Evolutionary conservation across 495 filamentous ascomycete genomes (phyloP), one percentile per base, ranked within the genome.

Genomic region (Paragyromitra xinjiangensis): DNA sequence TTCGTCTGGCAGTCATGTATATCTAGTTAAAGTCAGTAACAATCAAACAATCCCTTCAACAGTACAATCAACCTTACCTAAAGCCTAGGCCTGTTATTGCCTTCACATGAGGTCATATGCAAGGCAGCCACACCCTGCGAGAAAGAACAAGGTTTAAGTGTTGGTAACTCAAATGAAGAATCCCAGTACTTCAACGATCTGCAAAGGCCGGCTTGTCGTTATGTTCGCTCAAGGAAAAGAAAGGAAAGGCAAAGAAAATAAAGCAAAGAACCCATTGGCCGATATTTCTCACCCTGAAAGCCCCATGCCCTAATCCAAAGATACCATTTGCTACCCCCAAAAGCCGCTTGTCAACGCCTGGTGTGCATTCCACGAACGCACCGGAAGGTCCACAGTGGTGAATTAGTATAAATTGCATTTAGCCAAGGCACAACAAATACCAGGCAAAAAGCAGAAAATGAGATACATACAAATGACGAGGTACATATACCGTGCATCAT

Each of bases 371-470:
- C 55, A 34, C 55, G 26, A 29, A 37, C 26, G 12, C 26, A 16
- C 9, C 0, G 3, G 14, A 53, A 59, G 14, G 1, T 16, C 11
- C 56, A 39, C 29, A 6, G 6, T n/a, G 6, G 50, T 16, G 24
- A 66, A 66, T 66, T 51, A 40, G 29, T 51, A 22, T 53, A 64
- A 24, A 64, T 64, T 51, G 64, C 6, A 19, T 44, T 64, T 64
- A 44, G 44, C n/a, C 26, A 53, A 67, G 24, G n/a, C n/a, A 67
- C n/a, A 53, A 64, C 19, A 34, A 61, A 37, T 14, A 61, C 56
- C n/a, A 14, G 37, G 56, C 16, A 39, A 61, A 37, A 61, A 37
- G 6, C 0, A 42, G 59, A 24, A 24, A n/a, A 64, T 34, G 50
- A 29, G 37, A 44, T 11, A 42, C 26, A 7, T 22, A 55, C 14